phyloP scores from a whole-genome alignment of 2,329 filamentous ascomycete species.

The Fusarium algeriense region DNA sequence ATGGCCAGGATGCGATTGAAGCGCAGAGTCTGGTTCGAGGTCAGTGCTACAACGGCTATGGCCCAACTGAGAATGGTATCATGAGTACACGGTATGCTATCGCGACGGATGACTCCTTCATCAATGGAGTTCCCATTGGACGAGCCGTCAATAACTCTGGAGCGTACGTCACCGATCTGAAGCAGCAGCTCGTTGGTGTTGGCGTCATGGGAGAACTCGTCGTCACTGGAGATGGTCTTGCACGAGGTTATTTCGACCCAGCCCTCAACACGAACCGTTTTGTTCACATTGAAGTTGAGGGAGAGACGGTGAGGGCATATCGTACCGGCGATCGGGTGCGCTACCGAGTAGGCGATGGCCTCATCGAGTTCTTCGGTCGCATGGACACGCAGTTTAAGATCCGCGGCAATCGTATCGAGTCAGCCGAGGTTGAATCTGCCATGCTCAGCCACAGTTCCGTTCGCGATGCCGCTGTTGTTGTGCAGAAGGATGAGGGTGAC shows the following conservation, averaged over 20 bases:
- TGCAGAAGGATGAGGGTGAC: background rate
- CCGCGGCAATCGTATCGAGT: background rate
- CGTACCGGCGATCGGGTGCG: slow-evolving; percentile 43
- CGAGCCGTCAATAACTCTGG: slow-evolving; percentile 40
- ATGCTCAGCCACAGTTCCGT: background rate
- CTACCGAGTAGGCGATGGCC: slow-evolving; percentile 19
- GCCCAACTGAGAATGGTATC: slow-evolving; percentile 42
- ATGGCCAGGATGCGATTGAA: slow-evolving; percentile 14
- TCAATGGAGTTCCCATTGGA: slow-evolving; percentile 43
- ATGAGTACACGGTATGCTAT: slow-evolving; percentile 33
- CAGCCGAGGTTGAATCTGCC: background rate
- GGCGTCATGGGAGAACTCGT: slow-evolving; percentile 46
- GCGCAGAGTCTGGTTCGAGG: background rate
- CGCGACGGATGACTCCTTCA: background rate
- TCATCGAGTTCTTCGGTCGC: slow-evolving; percentile 27
- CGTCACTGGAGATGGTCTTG: slow-evolving; percentile 40
- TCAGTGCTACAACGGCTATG: slow-evolving; percentile 33
- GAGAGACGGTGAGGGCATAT: slow-evolving; percentile 20
- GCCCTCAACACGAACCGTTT: slow-evolving; percentile 26
- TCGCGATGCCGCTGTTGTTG: background rate
- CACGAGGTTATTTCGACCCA: slow-evolving; percentile 31
- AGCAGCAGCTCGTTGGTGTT: slow-evolving; percentile 31
- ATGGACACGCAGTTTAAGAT: background rate
- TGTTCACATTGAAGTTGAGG: slow-evolving; percentile 3
- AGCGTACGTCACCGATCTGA: slow-evolving; percentile 32